A percentile compares a stretch with the other conserved stretches of the same genome.
Conservation (phyloP, 257 asterid genomes). For the Solanum tacnaense region DNA sequence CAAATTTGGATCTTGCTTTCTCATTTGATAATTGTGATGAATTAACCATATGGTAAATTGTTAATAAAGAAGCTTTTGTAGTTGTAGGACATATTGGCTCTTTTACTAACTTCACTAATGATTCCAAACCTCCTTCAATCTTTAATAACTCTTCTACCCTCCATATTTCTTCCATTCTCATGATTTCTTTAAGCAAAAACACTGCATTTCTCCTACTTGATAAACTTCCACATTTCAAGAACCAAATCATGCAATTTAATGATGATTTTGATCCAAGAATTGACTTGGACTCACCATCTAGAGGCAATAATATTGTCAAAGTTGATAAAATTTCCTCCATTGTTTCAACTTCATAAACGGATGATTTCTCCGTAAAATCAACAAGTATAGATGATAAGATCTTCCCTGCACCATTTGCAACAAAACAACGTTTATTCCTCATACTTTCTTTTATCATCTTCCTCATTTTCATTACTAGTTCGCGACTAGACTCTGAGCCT, state of each 20-base stretch:
- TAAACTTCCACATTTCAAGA: constrained; percentile 21
- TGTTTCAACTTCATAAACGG: neutral
- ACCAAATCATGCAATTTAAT: constrained; percentile 14
- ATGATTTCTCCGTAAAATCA: constrained; percentile 9
- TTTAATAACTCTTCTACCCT: neutral
- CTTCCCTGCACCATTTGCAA: constrained; percentile 10
- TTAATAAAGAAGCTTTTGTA: constrained; percentile 33
- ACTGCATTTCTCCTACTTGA: constrained; percentile 14
- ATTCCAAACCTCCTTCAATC: constrained; percentile 26
- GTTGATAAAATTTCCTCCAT: constrained; percentile 29
- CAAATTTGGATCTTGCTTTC: neutral
- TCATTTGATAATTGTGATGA: neutral
- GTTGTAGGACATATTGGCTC: constrained; percentile 39
- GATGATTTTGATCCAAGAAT: constrained; percentile 26
- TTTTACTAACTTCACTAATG: constrained; percentile 21
- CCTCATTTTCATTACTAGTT: constrained; percentile 16
- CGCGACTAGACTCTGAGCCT: constrained; percentile 14
- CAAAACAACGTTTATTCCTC: constrained; percentile 29
- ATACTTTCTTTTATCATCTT: constrained; percentile 25
- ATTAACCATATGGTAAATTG: constrained; percentile 25
- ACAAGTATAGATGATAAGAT: constrained; percentile 21
- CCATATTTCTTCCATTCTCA: neutral
- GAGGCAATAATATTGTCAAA: constrained; percentile 11
- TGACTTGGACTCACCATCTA: constrained; percentile 19
- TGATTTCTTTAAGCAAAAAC: constrained; percentile 4